These are phyloP conservation scores for Claviceps citrina DNA, from an alignment of 2,329 filamentous ascomycete species.

Conservation along the genomic window DNA sequence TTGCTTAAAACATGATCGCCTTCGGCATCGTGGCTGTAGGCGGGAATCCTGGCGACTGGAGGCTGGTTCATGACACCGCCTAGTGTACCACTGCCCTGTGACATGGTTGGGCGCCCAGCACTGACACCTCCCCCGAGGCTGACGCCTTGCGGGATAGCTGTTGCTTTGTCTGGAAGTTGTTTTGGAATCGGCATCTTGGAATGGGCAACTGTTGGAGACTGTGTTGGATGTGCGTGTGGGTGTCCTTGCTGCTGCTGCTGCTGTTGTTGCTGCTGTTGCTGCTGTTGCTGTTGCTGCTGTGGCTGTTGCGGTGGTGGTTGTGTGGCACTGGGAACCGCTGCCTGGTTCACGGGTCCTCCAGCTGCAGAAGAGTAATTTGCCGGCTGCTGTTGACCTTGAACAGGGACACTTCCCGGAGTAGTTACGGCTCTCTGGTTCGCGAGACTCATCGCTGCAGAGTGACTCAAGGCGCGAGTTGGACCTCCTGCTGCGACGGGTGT, in stretches of 20 bases:
- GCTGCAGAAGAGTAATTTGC: constrained; percentile 11
- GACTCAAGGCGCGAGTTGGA: constrained; percentile 28
- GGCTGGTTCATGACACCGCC: constrained; percentile 80
- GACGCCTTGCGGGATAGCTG: constrained; percentile 58
- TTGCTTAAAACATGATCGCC: constrained; percentile 90
- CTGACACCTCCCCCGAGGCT: constrained; percentile 46
- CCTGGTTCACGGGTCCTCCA: constrained; percentile 16
- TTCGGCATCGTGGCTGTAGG: constrained; percentile 78
- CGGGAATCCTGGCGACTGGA: constrained; percentile 64
- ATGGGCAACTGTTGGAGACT: constrained; percentile 28
- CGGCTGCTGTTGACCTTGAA: constrained; percentile 18
- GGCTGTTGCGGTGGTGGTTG: constrained; percentile 13
- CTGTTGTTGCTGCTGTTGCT: constrained; percentile 16
- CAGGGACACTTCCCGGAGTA: constrained; percentile 19
- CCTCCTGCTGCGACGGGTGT: constrained; percentile 23
- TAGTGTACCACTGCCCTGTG: constrained; percentile 58
- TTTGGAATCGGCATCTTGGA: constrained; percentile 73
- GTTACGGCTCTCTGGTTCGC: constrained; percentile 27
- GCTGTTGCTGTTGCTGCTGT: constrained; percentile 11
- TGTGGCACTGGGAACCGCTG: constrained; percentile 18
- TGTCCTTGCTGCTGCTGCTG: constrained; percentile 26
- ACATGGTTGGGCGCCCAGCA: constrained; percentile 65
- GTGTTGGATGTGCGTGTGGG: constrained; percentile 33
- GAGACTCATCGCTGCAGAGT: constrained; percentile 33
- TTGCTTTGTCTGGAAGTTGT: constrained; percentile 51